These are phyloP conservation scores for Cryptococcus sp. DNA, from an alignment of 1,284 basidiomycete genomes.

Conservation along the genomic window DNA sequence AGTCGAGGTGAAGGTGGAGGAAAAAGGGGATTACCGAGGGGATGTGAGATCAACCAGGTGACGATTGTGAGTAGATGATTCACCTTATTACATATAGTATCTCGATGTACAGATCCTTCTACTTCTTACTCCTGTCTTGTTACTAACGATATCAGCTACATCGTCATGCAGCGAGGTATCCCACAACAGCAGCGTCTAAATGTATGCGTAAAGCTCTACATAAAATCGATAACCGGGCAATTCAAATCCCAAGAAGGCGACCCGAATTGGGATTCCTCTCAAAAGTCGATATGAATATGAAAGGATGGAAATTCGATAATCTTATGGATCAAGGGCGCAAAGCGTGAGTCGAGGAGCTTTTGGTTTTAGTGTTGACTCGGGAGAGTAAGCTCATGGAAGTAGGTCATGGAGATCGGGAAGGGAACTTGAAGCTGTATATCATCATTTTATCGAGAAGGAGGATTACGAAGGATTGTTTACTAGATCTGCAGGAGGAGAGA, in stretches of 20 bases:
- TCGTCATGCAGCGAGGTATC: constrained; percentile 75
- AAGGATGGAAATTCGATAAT: constrained; percentile 50
- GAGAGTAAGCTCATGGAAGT: constrained; percentile 45
- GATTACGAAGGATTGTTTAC: constrained; percentile 57
- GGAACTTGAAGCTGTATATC: constrained; percentile 21
- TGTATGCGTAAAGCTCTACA: constrained; percentile 52
- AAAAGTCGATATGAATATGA: constrained; percentile 61
- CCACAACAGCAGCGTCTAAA: constrained; percentile 55
- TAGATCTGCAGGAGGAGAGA: constrained; percentile 57
- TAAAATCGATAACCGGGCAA: constrained; percentile 48
- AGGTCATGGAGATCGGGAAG: constrained; percentile 36
- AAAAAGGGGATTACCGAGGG: constrained; percentile 23
- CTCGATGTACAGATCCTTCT: no score
- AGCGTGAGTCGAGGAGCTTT: constrained; percentile 54
- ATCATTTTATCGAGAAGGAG: constrained; percentile 37
- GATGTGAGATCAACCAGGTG: constrained; percentile 40
- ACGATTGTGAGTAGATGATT: constrained; percentile 27
- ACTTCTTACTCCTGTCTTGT: neutral
- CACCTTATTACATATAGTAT: no score
- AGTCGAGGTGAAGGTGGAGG: constrained; percentile 18
- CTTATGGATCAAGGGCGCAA: constrained; percentile 65
- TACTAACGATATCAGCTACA: no score
- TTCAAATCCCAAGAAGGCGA: constrained; percentile 32
- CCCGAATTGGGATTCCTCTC: constrained; percentile 59
- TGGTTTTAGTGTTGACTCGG: neutral